Evolutionary conservation across 2,329 filamentous ascomycete species (phyloP), one percentile per base, ranked within the genome.

Genomic region (Colletotrichum spaethianum): DNA sequence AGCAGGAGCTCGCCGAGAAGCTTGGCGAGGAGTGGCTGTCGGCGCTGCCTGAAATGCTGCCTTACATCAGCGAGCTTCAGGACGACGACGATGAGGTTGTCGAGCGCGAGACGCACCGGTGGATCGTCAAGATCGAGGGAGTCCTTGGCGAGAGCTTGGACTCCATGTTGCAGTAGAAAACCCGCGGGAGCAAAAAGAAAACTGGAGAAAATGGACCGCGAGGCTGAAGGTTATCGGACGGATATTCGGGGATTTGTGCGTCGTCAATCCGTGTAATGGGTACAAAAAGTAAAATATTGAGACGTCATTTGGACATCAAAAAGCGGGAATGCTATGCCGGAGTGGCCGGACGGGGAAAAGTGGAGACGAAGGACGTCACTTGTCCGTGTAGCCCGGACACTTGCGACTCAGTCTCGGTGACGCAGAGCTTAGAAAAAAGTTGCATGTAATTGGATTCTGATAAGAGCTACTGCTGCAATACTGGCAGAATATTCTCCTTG

Each of bases 51-150:
- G 96, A 99, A 88, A 98, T 98, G 93, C 84, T 99, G 80, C 96
- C 97, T 26, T 94, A 96, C 75, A 98, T 99, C 77, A 97, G 94
- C 78, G 96, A 99, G 85, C 82, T 98, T 78, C 93, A 98, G 84
- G 96, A 99, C 80, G 96, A 99, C 80, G 96, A 98, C 76, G 95
- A 98, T 79, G 96, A 98, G 84, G 88, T 89, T 36, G 96, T 99
- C 31, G 96, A 99, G 85, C 87, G 91, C 79, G 95, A 98, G 85
- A 96, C 95, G 46, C 90, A 95, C 79, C 88, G 91, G 78, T 98
- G 96, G 96, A 96, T 98, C 77, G 89, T 92, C 79, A 91, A 92
- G 83, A 97, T 99, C 79, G 96, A 98, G 83, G 92, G 90, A 57
- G 93, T 97, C 38, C 84, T 98, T 63, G 96, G 96, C 6, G 96